phyloP scores from a whole-genome alignment of 768 basidiomycete genomes.

The Melanogaster broomeanus region DNA sequence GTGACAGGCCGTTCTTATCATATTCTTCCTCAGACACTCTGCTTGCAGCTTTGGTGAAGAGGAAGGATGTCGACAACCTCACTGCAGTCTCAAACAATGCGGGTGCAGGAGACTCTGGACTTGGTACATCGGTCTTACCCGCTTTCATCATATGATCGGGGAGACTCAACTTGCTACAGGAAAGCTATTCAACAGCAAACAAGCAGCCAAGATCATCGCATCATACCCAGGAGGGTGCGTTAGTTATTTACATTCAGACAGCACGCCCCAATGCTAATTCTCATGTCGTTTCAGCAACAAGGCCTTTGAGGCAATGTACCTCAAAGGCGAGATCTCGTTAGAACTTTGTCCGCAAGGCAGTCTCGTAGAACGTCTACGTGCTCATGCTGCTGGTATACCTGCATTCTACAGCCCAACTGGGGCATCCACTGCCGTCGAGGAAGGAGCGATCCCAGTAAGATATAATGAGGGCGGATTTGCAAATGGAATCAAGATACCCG shows the following conservation, averaged over 20 bases:
- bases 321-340: conserved; percentile 77
- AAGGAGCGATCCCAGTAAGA: conserved; percentile 74
- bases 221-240: conserved; percentile 86
- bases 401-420: conserved; percentile 95
- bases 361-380: conserved; percentile 83
- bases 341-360: conserved; percentile 94
- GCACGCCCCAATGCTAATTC: neutral
- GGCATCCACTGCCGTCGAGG: conserved; percentile 79
- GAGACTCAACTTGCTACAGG: conserved; percentile 42
- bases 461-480: conserved; percentile 77
- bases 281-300: conserved; percentile 62
- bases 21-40: conserved; percentile 62
- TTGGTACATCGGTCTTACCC: conserved; percentile 46
- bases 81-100: conserved; percentile 91
- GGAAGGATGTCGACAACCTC: conserved; percentile 71
- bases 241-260: neutral
- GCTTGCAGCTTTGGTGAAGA: conserved; percentile 71
- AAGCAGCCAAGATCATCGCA: conserved; percentile 82
- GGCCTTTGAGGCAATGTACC: conserved; percentile 79
- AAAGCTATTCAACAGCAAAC: conserved; percentile 69
- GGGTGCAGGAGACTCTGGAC: conserved; percentile 66
- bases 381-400: conserved; percentile 89
- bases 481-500: conserved; percentile 69
- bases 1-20: neutral
- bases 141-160: neutral